Evolutionary conservation across 768 basidiomycete species (phyloP), one percentile per base, ranked within the genome.

Genomic region (Kwoniella dendrophila): DNA sequence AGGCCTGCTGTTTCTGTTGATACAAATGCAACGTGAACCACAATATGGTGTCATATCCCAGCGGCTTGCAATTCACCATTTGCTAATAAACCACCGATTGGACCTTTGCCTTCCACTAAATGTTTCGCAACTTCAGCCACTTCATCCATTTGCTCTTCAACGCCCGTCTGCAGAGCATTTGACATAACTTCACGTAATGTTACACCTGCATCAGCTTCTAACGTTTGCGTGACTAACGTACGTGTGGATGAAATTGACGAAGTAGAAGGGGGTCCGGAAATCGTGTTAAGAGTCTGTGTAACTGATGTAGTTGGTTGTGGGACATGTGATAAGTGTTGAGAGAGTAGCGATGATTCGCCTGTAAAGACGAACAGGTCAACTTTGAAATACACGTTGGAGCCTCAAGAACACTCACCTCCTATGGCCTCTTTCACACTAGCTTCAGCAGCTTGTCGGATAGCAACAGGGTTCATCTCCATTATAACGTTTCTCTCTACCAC

Each of bases 401-500:
- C n/a, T 4, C 7, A 5, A 33, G 29, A 49, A 26, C 5, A 49
- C 59, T 57, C 48, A 61, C 64, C 64, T 14, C 52, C 59, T 11
- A 38, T 47, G 1, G 30, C 56, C n/a, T 58, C 56, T 33, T 62
- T 66, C 16, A 62, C 56, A 33, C 56, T 62, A 5, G 47, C 45
- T 43, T 62, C 60, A 26, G 60, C 60, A 11, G 59, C 44, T 30
- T 67, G 66, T 54, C 70, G 43, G 40, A 68, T 67, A 60, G 58
- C 59, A 14, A 68, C 61, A 51, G 64, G 70, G 56, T 70, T 64
- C 59, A 64, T 64, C 38, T 63, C 62, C 62, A 63, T 63, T 49
- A 33, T 44, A 6, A 53, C 53, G 4, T 54, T 43, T 36, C 58
- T 40, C 38, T 58, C 63, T 1, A 45, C 52, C 7, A 34, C 41